A percentile compares a stretch with the other conserved stretches of the same genome.
These are phyloP conservation scores for Gypsophila paniculata DNA, from an alignment of 179 eudicot species.

Conservation along the genomic window DNA sequence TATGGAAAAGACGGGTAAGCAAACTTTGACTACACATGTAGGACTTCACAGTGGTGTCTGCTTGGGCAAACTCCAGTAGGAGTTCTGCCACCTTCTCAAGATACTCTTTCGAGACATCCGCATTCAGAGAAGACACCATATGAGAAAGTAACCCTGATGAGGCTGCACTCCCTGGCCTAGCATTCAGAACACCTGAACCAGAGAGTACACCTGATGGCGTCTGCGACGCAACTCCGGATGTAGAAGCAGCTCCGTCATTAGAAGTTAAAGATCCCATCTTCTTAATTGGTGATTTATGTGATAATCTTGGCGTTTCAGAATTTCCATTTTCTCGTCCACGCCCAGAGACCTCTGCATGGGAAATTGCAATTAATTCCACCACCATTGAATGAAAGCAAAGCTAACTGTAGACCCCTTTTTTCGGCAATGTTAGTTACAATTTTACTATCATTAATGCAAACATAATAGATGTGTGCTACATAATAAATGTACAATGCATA, in stretches of 20 bases:
- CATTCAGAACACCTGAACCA: slow-evolving; percentile 94
- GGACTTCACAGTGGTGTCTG: slow-evolving; percentile 89
- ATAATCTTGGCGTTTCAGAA: slow-evolving; percentile 52
- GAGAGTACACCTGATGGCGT: slow-evolving; percentile 92
- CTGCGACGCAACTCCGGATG: slow-evolving; percentile 79
- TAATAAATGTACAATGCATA: too few species aligned
- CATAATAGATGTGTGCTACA: too few species aligned
- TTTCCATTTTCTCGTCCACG: slow-evolving; percentile 75
- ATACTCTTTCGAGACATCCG: slow-evolving; percentile 88
- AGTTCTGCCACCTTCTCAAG: slow-evolving; percentile 96
- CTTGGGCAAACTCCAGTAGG: slow-evolving; percentile 85
- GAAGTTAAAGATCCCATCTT: slow-evolving; percentile 45
- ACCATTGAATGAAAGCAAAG: background rate
- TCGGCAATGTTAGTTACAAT: too few species aligned
- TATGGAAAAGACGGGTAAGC: slow-evolving; percentile 89
- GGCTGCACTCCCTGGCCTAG: slow-evolving; percentile 87
- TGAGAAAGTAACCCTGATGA: slow-evolving; percentile 87
- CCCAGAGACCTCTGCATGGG: slow-evolving; percentile 70
- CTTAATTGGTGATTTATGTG: slow-evolving; percentile 51
- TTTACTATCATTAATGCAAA: too few species aligned
- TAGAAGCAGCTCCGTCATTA: slow-evolving; percentile 67
- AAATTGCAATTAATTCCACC: slow-evolving; percentile 17
- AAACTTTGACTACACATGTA: slow-evolving; percentile 93
- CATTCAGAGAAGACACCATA: slow-evolving; percentile 73
- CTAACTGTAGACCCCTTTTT: background rate